These are phyloP conservation scores for Mytilinidion resinicola DNA, from an alignment of 495 filamentous ascomycete genomes.

Conservation along the genomic window DNA sequence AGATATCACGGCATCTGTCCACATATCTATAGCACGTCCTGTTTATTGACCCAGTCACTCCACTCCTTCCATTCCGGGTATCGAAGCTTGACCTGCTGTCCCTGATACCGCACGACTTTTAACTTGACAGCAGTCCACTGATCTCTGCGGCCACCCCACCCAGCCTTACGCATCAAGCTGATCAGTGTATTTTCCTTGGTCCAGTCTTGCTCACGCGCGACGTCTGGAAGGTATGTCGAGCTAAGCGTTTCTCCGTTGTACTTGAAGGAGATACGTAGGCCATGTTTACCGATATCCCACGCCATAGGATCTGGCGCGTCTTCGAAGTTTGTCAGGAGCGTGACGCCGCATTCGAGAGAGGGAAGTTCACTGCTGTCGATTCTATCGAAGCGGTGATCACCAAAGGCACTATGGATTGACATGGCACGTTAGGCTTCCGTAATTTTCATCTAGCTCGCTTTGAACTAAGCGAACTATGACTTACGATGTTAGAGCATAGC, in stretches of 20 bases:
- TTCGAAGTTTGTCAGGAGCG: slow-evolving; percentile 42
- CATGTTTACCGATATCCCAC: slow-evolving; percentile 82
- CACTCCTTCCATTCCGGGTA: slow-evolving; percentile 73
- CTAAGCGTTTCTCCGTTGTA: slow-evolving; percentile 37
- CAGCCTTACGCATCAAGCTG: slow-evolving; percentile 88
- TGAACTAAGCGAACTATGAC: slow-evolving; percentile 25
- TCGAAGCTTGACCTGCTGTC: slow-evolving; percentile 58
- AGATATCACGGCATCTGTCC: too few relatives aligned
- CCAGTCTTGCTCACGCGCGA: slow-evolving; percentile 90
- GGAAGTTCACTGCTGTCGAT: slow-evolving; percentile 62
- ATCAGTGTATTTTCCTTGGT: slow-evolving; percentile 86
- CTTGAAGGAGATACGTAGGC: slow-evolving; percentile 51
- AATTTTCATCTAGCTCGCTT: background rate
- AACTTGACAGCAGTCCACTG: slow-evolving; percentile 66
- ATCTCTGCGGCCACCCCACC: slow-evolving; percentile 63
- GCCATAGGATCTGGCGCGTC: slow-evolving; percentile 60
- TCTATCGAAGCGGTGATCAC: slow-evolving; percentile 79
- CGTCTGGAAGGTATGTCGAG: slow-evolving; percentile 88
- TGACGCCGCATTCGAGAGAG: slow-evolving; percentile 41
- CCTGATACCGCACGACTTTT: slow-evolving; percentile 71
- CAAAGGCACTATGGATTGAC: slow-evolving; percentile 56
- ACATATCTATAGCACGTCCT: slow-evolving; percentile 78
- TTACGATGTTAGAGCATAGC: slow-evolving; percentile 80
- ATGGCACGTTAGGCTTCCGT: background rate
- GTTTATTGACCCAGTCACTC: slow-evolving; percentile 59